Evolutionary conservation across 2,329 filamentous ascomycete species (phyloP), one percentile per base, ranked within the genome.

Genomic region (Lithohypha guttulata): DNA sequence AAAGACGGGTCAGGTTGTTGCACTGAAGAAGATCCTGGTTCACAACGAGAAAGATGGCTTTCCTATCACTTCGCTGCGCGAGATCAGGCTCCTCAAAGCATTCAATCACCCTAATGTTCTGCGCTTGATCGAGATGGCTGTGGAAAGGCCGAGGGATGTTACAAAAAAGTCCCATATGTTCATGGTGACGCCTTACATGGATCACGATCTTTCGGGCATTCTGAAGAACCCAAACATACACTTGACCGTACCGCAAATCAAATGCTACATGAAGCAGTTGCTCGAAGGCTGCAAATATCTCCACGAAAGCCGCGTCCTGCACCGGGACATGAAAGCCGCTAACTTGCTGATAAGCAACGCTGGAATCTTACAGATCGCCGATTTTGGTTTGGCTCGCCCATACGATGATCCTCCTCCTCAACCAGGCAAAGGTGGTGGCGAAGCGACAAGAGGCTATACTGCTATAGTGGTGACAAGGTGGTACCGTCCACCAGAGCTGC

Each of bases 31-130:
- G 71, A 98, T 98, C 50, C 77, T 98, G 50, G 95, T 96, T 84
- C 91, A 96, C 60, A 93, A 96, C 60, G 91, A 98, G 66, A 96
- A 95, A 60, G 91, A 98, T 62, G 91, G 91, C 68, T 98, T 98
- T 52, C 91, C 91, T n/a, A 98, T 98, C 48, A 98, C 91, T 1
- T 89, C 91, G 5, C 73, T 98, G 31, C 83, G 91, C 56, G 91
- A 98, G 61, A 95, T 98, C 67, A 96, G 96, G 66, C 75, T 98
- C 26, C 70, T 98, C 43, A 98, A 98, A 65, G 77, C 94, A 52
- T 68, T 98, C n/a, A 87, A 81, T 7, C 91, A 98, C 59, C 72
- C 73, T 42, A 98, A 98, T 55, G 75, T 96, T 36, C 65, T 98
- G 42, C 77, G 75, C 45, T 69, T 98, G 25, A 84, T 91, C 57